Base-by-base conservation (phyloP, 495 filamentous ascomycete genomes). In the Podospora fimiseda region DNA sequence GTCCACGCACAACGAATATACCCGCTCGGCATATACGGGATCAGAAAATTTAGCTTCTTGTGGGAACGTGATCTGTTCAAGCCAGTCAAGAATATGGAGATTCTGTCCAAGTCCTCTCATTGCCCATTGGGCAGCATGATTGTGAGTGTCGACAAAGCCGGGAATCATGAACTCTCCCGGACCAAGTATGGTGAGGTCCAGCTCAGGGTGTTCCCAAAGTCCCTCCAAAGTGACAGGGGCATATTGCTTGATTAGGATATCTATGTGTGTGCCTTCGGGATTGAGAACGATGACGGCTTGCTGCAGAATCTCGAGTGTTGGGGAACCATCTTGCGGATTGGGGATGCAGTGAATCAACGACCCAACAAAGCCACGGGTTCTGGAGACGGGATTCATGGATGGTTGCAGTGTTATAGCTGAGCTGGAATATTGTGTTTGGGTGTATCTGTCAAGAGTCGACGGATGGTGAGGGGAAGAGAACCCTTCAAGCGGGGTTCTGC, bases 91-190 rank as follows among this genome's bases (percentile, higher is more conserved):
- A 19, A 85, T 72, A 20, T 74, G 70, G 51, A 76, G 70, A n/a
- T 79, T 78, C 42, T 78, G 76, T 11, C 81, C 81, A 2, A 80
- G 65, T 0, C 81, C 82, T 36, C 80, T 76, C 54, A 83, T 79
- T 9, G 77, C 70, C 74, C 76, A 84, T 59, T 85, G 82, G 3
- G 82, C 81, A 4, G 82, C 82, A 55, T 84, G 81, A 56, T 79
- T 83, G 70, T 84, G 82, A 9, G 80, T 83, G 66, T 84, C 81
- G 19, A 84, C 67, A 61, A 84, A 82, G 9, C 81, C 82, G 0
- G 82, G 81, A 44, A 79, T 74, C 11, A 85, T 56, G 61, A 84
- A 80, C 33, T 80, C 60, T n/a, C 73, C 72, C 1, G 73, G 69
- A 0, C 50, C 49, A 11, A 84, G 74, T 42, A 44, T 43, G 6